Base-by-base conservation (phyloP, 305 asterid genomes). In the Fraxinus latifolia region DNA sequence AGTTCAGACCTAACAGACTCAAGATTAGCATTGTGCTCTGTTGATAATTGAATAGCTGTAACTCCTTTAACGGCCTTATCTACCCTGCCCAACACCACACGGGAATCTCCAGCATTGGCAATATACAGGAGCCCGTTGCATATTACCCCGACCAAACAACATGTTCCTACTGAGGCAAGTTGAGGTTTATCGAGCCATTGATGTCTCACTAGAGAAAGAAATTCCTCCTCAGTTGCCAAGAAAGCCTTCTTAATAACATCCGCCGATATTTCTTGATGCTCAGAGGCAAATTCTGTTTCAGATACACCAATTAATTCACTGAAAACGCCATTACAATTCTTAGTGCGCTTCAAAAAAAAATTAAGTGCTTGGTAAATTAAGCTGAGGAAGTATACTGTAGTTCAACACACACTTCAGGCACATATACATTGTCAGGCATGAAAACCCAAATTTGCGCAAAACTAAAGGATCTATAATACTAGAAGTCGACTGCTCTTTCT, bases 31-130 rank as follows among this genome's bases (percentile, higher is more conserved):
- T 94, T 96, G 87, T 96, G 99, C 84, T 96, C 99, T 0, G 83
- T 84, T 19, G 99, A 96, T 80, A 96, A 84, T 60, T 93, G 98
- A 58, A 91, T 42, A 1, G 98, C 94, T 0, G 87, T 83, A 68
- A 91, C 92, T 55, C 94, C 93, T 89, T 92, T 84, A 14, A 70
- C 86, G 0, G 82, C 82, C 74, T 84, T 91, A 71, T 89, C 95
- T 5, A 86, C 85, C 87, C 94, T 88, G 81, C 98, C 98, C 75
- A 94, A 84, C 21, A 96, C 99, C 5, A 79, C 97, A 21, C 99
- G 93, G 6, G 99, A 96, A 80, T 96, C 99, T 65, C 99, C 98
- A 0, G 92, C 97, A 83, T 96, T 96, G 78, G 98, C 99, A 9
- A 96, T 58, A 33, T 94, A 90, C n/a, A 96, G 84, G 19, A 87